Percentiles rank a stretch among this genome's conserved stretches.
Evolutionary conservation across 129 eudicot genomes (phyloP).

Genomic region (sunflower (Helianthus annuus)): DNA sequence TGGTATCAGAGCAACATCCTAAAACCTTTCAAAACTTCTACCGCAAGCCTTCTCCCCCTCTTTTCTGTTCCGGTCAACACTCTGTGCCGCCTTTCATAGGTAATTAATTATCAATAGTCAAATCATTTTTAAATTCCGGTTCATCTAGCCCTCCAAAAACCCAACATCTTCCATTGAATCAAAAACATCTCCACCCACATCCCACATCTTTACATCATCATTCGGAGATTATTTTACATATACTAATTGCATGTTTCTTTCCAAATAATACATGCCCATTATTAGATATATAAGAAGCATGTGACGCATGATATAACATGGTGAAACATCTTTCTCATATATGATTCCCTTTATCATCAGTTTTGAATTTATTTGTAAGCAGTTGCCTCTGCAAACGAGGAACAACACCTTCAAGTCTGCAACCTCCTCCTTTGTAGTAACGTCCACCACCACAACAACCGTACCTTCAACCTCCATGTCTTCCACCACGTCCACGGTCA

Average conservation of each 20-base stretch:
- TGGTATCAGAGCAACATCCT: too few species aligned
- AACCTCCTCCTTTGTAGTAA: constrained; percentile 4
- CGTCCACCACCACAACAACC: constrained; percentile 23
- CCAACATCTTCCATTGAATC: too few species aligned
- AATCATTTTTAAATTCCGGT: too few species aligned
- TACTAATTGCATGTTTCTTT: constrained; percentile 23
- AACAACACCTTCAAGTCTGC: constrained; percentile 31
- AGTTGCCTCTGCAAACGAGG: constrained; percentile 31
- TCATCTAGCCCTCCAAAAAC: too few species aligned
- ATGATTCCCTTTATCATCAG: background rate
- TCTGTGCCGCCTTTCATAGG: too few species aligned
- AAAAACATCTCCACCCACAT: too few species aligned
- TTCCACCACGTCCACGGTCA: background rate
- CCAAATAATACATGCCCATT: constrained; percentile 26
- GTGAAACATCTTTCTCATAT: constrained; percentile 3
- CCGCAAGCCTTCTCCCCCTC: too few species aligned
- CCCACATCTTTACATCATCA: too few species aligned
- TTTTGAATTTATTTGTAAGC: constrained; percentile 42
- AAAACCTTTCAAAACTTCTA: too few species aligned
- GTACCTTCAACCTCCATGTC: background rate
- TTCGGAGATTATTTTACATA: constrained; percentile 20
- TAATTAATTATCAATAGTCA: too few species aligned
- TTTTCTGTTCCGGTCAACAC: too few species aligned
- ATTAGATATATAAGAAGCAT: constrained; percentile 12
- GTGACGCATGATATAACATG: constrained; percentile 2